These are phyloP conservation scores for Gracilaria gracilis DNA, from an alignment of 23 red algal genomes.

Conservation along the genomic window DNA sequence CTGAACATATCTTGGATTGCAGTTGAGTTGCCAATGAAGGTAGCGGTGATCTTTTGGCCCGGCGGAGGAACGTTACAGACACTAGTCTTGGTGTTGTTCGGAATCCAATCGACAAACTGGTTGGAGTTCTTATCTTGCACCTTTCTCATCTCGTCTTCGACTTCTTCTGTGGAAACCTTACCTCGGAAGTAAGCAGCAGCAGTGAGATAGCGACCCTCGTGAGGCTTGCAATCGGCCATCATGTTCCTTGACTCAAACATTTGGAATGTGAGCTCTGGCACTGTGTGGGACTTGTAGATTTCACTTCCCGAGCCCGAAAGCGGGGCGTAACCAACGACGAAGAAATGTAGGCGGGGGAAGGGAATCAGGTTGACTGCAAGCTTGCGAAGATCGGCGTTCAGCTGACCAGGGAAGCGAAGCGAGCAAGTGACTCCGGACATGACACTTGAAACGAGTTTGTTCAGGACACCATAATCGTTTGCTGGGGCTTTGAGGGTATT, in stretches of 20 bases:
- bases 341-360: constrained; percentile 99
- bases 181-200: constrained; percentile 99
- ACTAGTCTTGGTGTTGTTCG: constrained; percentile 97
- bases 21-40: constrained; percentile 97
- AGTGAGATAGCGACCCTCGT: constrained; percentile 96
- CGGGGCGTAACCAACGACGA: constrained; percentile 91
- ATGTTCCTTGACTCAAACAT: constrained; percentile 97
- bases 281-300: constrained; percentile 80
- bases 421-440: constrained; percentile 99
- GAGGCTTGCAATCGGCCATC: constrained; percentile 98
- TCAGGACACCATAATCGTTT: constrained; percentile 68
- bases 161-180: constrained; percentile 95
- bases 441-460: constrained; percentile 93
- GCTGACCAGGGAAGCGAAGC: constrained; percentile 97
- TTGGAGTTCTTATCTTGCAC: constrained; percentile 91
- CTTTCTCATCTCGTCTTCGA: constrained; percentile 95
- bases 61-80: constrained; percentile 91
- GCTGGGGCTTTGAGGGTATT: constrained; percentile 91
- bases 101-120: constrained; percentile 99
- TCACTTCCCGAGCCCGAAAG: constrained; percentile 63
- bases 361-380: constrained; percentile 96
- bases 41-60: constrained; percentile 78
- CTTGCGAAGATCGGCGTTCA: constrained; percentile 98
- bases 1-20: constrained; percentile 95
- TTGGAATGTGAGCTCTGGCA: constrained; percentile 91